phyloP scores from a whole-genome alignment of 768 basidiomycete genomes.

The Suillus subaureus region DNA sequence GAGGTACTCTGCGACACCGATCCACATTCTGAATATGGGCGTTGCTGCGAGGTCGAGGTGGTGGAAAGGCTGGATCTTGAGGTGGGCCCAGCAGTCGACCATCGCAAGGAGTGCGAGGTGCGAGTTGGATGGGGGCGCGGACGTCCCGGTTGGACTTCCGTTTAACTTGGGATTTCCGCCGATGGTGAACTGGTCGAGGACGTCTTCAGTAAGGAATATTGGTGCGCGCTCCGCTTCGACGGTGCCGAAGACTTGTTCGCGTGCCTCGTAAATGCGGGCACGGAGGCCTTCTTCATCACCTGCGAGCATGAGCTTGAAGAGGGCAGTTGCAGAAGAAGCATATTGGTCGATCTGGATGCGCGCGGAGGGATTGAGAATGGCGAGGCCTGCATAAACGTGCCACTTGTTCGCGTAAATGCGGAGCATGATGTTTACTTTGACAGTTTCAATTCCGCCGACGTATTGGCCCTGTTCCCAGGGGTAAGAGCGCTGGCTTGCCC shows the following conservation, averaged over 20 bases:
- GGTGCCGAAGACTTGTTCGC: slow-evolving; percentile 74
- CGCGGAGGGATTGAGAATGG: slow-evolving; percentile 93
- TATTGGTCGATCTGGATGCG: slow-evolving; percentile 89
- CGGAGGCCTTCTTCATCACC: slow-evolving; percentile 57
- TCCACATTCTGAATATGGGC: slow-evolving; percentile 94
- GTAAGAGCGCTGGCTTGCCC: slow-evolving; percentile 75
- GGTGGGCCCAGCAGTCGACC: slow-evolving; percentile 96
- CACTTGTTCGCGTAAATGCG: slow-evolving; percentile 97
- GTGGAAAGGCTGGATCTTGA: slow-evolving; percentile 84
- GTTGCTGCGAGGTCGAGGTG: slow-evolving; percentile 95
- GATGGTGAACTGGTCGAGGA: slow-evolving; percentile 89
- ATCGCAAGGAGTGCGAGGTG: slow-evolving; percentile 94
- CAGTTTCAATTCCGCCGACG: slow-evolving; percentile 96
- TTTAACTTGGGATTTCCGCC: slow-evolving; percentile 41
- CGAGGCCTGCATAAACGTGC: slow-evolving; percentile 99
- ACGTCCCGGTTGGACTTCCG: slow-evolving; percentile 9
- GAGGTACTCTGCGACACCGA: slow-evolving; percentile 95
- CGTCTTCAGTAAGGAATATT: slow-evolving; percentile 80
- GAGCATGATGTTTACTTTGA: slow-evolving; percentile 93
- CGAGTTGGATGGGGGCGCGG: slow-evolving; percentile 61
- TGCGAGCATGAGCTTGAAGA: slow-evolving; percentile 94
- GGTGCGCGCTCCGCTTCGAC: slow-evolving; percentile 44
- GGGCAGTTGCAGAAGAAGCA: slow-evolving; percentile 78
- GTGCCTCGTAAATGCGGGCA: slow-evolving; percentile 71
- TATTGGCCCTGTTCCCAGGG: slow-evolving; percentile 97